Base-by-base conservation (phyloP, 2,329 filamentous ascomycete genomes). In the Trichoderma breve region DNA sequence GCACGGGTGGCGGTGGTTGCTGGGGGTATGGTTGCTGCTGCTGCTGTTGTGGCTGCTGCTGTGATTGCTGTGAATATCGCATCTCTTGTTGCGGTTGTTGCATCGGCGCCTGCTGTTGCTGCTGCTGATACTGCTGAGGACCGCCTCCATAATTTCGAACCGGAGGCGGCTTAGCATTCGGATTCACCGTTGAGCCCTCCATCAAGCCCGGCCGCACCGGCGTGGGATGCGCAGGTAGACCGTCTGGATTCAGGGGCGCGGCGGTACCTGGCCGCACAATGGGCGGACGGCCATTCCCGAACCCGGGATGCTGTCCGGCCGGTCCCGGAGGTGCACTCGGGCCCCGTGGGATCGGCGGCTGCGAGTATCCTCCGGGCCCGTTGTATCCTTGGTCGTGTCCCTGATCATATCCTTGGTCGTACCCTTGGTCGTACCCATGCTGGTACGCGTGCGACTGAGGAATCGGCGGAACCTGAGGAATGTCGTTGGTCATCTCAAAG, bases 401-500 rank as follows among this genome's bases (percentile, higher is more conserved):
- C 9, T 34, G 30, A 9, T 30, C 58, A n/a, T 39, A 21, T 39
- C 58, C 58, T 30, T 39, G 21, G 15, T 26, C 60, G 34, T 39
- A 34, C 2, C 34, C 60, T 60, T 60, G 57, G 18, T 53, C 43
- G 11, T 62, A 68, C 53, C 34, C 47, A 18, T 36, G 71, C n/a
- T 70, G 67, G 26, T 70, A 70, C 8, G 21, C 74, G 75, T 78
- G 68, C 67, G 78, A 74, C 18, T 76, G 73, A 70, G 81, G 86
- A 77, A 85, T 82, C 53, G 82, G 84, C 12, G 90, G 89, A 34
- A 90, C 81, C 3, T 85, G 83, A 26, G 88, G 89, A 24, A 85
- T 84, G 75, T 93, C 90, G 30, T 83, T 86, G 2, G 88, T 90
- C 86, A 95, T 91, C 77, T 94, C 93, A 75, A 94, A 94, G 1